Conservation (phyloP, 164 flowering plant species). For the Stephania cephalantha region DNA sequence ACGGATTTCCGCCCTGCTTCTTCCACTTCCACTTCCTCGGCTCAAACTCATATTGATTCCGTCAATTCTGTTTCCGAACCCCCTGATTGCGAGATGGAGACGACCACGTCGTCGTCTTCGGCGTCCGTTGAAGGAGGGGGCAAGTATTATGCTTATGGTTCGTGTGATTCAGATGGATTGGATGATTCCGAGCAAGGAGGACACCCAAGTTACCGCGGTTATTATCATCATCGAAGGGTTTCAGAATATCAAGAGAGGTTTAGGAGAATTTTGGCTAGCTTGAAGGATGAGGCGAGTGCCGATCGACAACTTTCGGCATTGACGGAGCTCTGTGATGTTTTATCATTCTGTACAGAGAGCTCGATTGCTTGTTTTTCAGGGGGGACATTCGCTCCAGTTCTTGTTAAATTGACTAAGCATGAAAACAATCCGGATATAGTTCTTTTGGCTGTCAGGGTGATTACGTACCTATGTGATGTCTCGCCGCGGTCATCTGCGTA, state of each 20-base stretch:
- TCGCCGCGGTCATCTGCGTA: conserved; percentile 48
- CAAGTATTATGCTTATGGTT: conserved; percentile 34
- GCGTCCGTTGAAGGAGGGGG: conserved; percentile 42
- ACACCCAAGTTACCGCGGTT: conserved; percentile 10
- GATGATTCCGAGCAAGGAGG: conserved; percentile 33
- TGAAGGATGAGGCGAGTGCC: conserved; percentile 25
- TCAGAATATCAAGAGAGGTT: conserved; percentile 43
- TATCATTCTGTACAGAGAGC: conserved; percentile 59
- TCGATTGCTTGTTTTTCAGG: conserved; percentile 41
- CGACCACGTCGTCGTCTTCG: conserved; percentile 55
- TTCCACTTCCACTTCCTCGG: conserved; percentile 45
- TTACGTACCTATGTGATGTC: conserved; percentile 79
- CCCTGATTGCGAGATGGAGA: conserved; percentile 12
- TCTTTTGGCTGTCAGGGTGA: conserved; percentile 69
- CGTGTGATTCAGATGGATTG: conserved; percentile 56
- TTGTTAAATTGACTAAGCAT: conserved; percentile 57
- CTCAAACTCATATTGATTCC: conserved; percentile 25
- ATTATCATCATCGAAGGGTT: conserved; percentile 17
- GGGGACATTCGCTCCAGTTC: conserved; percentile 48
- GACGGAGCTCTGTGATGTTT: conserved; percentile 72
- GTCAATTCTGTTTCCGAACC: conserved; percentile 25
- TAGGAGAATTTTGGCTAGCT: conserved; percentile 30
- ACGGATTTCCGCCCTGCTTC: too few relatives aligned
- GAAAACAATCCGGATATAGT: conserved; percentile 62
- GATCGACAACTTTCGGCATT: conserved; percentile 48